These are phyloP conservation scores for Phytopythium kandeliae DNA, from an alignment of 352 stramenopile species.

Conservation along the genomic window DNA sequence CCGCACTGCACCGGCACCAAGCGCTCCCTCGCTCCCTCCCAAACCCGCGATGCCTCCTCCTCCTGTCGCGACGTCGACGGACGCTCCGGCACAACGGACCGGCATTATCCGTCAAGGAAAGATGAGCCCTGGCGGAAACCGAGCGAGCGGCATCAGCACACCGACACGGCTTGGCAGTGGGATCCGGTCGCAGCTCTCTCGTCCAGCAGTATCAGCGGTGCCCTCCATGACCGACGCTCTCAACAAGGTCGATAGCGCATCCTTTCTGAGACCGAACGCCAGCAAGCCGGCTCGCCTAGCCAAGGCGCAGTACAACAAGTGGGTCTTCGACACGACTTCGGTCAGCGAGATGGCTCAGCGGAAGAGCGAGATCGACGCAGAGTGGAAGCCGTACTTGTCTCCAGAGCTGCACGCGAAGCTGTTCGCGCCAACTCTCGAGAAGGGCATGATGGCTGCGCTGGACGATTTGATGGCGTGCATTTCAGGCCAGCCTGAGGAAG, in stretches of 20 bases:
- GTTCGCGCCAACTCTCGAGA: slow-evolving; percentile 74
- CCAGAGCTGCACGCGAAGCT: slow-evolving; percentile 69
- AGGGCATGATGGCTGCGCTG: slow-evolving; percentile 79
- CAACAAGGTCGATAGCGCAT: slow-evolving; percentile 14
- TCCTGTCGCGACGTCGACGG: neutral
- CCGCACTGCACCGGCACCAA: slow-evolving; percentile 8
- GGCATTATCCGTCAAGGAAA: slow-evolving; percentile 10
- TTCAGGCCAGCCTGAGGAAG: slow-evolving; percentile 55
- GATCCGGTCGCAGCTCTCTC: slow-evolving; percentile 25
- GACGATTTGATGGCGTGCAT: slow-evolving; percentile 67
- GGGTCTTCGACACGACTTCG: slow-evolving; percentile 76
- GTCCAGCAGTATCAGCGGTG: slow-evolving; percentile 2
- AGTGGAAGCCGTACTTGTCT: slow-evolving; percentile 73
- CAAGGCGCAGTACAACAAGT: slow-evolving; percentile 77
- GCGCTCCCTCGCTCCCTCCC: neutral
- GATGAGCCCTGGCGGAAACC: slow-evolving; percentile 9
- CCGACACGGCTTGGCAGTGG: slow-evolving; percentile 7
- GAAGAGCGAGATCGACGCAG: slow-evolving; percentile 67
- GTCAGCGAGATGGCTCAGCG: slow-evolving; percentile 57
- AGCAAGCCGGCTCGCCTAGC: slow-evolving; percentile 51
- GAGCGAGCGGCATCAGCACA: slow-evolving; percentile 17
- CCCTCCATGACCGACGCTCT: slow-evolving; percentile 10
- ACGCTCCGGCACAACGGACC: slow-evolving; percentile 1
- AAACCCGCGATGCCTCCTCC: slow-evolving; percentile 3
- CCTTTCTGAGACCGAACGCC: slow-evolving; percentile 59